phyloP scores from a whole-genome alignment of 2,329 filamentous ascomycete genomes.

The Phialophora tarda region DNA sequence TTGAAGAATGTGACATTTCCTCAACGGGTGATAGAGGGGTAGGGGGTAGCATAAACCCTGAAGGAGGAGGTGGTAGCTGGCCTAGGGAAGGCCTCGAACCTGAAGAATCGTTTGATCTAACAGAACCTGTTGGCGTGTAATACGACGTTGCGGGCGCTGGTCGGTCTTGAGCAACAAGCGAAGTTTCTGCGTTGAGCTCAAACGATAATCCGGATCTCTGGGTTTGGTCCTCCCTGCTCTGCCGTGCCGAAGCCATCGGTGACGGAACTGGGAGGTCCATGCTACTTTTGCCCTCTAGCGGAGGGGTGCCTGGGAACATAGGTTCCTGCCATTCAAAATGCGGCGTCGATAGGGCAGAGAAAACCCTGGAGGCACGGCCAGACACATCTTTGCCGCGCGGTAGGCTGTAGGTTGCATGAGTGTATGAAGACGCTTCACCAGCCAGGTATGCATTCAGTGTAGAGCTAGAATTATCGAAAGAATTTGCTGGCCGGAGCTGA shows the following conservation, averaged over 20 bases:
- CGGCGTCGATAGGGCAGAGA: constrained; percentile 60
- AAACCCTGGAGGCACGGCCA: constrained; percentile 64
- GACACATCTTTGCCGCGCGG: constrained; percentile 82
- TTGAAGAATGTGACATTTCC: constrained; percentile 61
- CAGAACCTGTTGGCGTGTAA: constrained; percentile 28
- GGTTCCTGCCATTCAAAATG: constrained; percentile 71
- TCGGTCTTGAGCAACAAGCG: constrained; percentile 14
- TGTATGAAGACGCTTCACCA: constrained; percentile 70
- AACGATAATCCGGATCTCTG: constrained; percentile 35
- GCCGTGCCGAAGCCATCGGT: constrained; percentile 29
- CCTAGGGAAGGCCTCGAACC: constrained; percentile 26
- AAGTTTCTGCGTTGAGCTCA: constrained; percentile 31
- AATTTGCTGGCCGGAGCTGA: constrained; percentile 31
- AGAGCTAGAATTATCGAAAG: constrained; percentile 37
- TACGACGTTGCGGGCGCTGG: constrained; percentile 24
- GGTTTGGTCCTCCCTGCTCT: constrained; percentile 30
- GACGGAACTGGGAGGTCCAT: constrained; percentile 28
- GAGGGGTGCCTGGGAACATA: constrained; percentile 50
- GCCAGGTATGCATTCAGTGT: constrained; percentile 33
- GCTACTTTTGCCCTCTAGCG: constrained; percentile 36
- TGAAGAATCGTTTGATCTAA: constrained; percentile 28
- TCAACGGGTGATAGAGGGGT: constrained; percentile 43
- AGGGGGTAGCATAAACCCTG: constrained; percentile 25
- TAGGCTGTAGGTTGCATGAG: constrained; percentile 82
- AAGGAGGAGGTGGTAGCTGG: constrained; percentile 13